Evolutionary conservation across 768 basidiomycete species (phyloP).

Genomic region (Tricholoma terreum): DNA sequence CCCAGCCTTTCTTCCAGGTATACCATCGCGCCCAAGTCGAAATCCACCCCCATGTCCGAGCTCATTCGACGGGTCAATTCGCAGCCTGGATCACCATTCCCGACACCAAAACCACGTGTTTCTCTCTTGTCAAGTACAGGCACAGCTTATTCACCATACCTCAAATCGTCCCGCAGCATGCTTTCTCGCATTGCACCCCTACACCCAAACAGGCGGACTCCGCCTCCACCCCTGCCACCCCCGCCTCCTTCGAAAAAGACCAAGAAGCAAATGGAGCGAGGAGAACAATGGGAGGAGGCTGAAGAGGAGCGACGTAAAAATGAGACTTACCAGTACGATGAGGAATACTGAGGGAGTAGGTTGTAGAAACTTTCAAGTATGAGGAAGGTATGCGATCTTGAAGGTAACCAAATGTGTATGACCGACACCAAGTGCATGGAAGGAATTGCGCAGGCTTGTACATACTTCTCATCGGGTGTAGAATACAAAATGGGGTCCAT

Average conservation of each 20-base stretch:
- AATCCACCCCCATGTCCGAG: conserved; percentile 67
- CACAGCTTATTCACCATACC: conserved; percentile 57
- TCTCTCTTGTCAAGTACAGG: conserved; percentile 17
- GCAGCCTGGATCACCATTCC: conserved; percentile 60
- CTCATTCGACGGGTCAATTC: conserved; percentile 72
- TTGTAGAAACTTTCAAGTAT: not conserved
- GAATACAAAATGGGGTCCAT: too few species aligned
- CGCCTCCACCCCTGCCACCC: conserved; percentile 69
- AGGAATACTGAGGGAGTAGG: too few species aligned
- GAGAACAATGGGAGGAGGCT: conserved; percentile 81
- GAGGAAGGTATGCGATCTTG: too few species aligned
- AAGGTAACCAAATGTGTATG: too few species aligned
- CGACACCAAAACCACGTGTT: conserved; percentile 25
- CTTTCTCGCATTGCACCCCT: conserved; percentile 73
- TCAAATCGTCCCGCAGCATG: conserved; percentile 59
- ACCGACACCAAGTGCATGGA: too few species aligned
- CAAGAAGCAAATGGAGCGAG: conserved; percentile 72
- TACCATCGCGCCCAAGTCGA: conserved; percentile 47
- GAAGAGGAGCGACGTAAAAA: conserved; percentile 23
- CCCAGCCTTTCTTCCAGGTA: conserved; percentile 34
- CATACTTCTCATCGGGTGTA: too few species aligned
- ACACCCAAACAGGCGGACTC: conserved; percentile 69
- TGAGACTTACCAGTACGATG: too few species aligned
- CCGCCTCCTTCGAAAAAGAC: conserved; percentile 74
- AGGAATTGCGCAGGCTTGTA: too few species aligned